These are phyloP conservation scores for Kingdonia uniflora DNA, from an alignment of 164 flowering plant genomes.

Conservation along the genomic window DNA sequence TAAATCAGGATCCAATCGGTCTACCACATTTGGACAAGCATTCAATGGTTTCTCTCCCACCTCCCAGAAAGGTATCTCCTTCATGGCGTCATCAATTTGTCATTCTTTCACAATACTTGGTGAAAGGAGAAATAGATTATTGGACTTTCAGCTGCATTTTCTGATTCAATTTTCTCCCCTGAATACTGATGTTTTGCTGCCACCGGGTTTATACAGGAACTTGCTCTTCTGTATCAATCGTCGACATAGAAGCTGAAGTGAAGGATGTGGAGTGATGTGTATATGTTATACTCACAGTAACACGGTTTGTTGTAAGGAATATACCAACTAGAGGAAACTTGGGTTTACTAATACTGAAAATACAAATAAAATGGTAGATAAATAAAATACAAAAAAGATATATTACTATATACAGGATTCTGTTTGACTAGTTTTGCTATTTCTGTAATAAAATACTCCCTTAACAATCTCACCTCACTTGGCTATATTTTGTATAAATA, in stretches of 20 bases:
- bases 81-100: not conserved
- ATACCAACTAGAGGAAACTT: not conserved
- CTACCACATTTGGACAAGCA: slow-evolving; percentile 38
- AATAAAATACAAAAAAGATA: too few relatives aligned
- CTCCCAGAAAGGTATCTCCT: slow-evolving; percentile 44
- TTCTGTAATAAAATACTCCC: too few relatives aligned
- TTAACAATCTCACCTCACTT: too few relatives aligned
- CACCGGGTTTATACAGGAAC: slow-evolving; percentile 26
- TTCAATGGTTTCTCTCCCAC: slow-evolving; percentile 41
- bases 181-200: not conserved
- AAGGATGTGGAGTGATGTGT: slow-evolving; percentile 62
- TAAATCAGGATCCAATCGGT: slow-evolving; percentile 35
- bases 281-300: not conserved
- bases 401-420: too few relatives aligned
- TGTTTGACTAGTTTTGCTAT: too few relatives aligned
- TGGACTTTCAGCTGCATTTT: not conserved
- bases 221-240: slow-evolving; percentile 37
- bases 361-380: not conserved
- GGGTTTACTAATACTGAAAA: not conserved
- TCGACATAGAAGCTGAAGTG: slow-evolving; percentile 85
- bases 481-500: too few relatives aligned
- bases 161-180: not conserved
- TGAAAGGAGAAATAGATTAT: not conserved
- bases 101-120: not conserved
- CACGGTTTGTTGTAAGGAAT: slow-evolving; percentile 1